A percentile compares a stretch with the other conserved stretches of the same genome.
phyloP scores from a whole-genome alignment of 768 basidiomycete species.

The Mycena indigotica region DNA sequence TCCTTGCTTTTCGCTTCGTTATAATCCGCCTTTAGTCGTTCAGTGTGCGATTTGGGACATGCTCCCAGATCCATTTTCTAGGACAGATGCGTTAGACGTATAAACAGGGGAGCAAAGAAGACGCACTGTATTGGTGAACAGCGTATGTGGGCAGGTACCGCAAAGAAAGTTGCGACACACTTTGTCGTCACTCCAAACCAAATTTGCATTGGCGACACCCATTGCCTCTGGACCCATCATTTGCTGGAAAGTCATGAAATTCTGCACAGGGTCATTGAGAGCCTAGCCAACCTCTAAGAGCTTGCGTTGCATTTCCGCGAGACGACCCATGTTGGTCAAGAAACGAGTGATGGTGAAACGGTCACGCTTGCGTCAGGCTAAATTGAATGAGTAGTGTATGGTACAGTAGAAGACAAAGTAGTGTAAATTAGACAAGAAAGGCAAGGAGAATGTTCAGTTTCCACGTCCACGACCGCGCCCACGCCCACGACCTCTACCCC shows the following conservation, averaged over 20 bases:
- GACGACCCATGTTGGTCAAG: constrained; percentile 73
- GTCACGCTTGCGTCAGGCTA: constrained; percentile 15
- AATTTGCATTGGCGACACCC: constrained; percentile 91
- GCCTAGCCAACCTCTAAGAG: constrained; percentile 54
- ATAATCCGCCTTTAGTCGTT: constrained; percentile 90
- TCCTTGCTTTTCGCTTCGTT: constrained; percentile 73
- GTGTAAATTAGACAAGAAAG: constrained; percentile 15
- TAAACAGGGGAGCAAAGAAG: constrained; percentile 1
- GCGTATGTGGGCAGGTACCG: constrained; percentile 96
- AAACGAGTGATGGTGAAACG: constrained; percentile 4
- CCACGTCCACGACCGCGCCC: constrained; percentile 27
- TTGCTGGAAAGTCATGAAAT: constrained; percentile 64
- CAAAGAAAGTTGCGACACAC: constrained; percentile 98
- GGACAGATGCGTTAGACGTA: not conserved
- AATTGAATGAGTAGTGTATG: not conserved
- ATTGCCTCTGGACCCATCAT: constrained; percentile 99
- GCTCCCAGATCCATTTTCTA: constrained; percentile 99
- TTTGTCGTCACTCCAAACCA: constrained; percentile 94
- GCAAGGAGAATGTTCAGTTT: constrained; percentile 10
- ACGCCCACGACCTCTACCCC: constrained; percentile 40
- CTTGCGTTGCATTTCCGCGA: constrained; percentile 98
- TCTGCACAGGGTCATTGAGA: constrained; percentile 42
- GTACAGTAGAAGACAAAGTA: not conserved
- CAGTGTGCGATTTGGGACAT: constrained; percentile 95
- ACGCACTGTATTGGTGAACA: constrained; percentile 96